Base-by-base conservation (phyloP, 1,284 basidiomycete genomes). In the Marasmius oreades region DNA sequence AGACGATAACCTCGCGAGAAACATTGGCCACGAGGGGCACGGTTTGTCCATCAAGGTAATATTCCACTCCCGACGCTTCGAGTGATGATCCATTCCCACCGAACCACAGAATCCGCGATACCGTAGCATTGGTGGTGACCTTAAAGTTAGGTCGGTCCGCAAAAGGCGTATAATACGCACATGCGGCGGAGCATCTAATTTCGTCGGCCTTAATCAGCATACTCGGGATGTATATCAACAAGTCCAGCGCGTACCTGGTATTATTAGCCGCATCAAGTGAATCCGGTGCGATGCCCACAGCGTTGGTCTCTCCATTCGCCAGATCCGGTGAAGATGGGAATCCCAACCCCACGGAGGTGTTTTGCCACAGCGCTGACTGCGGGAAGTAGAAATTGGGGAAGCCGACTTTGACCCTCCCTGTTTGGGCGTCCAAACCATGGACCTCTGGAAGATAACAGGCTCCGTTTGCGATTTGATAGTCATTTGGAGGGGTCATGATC, bases 311-410 rank as follows among this genome's bases (percentile, higher is more conserved):
- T 14, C 68, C 69, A 36, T 67, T 60, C 3, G 63, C 42, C 16
- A 70, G 42, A 53, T 71, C 69, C 1, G 58, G 60, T 3, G 67
- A 63, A 1, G 57, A 57, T 20, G 57, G 52, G 12, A 67, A 65
- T 1, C 68, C 67, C 11, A 57, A 46, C 3, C 47, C 22, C 18
- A 60, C 57, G 2, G 65, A 59, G 2, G 68, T 66, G 14, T 64
- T 48, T 6, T 59, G 51, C 64, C 68, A 71, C 55, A 71, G 46
- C 8, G 58, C 50, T 2, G 64, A 66, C 54, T 70, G 68, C 8
- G 57, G 58, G 53, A 63, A 70, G 58, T 66, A 69, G 50, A 60
- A 66, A 47, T 71, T 69, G 11, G 68, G 69, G 37, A 67, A 69
- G 8, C 69, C 69, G 8, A 67, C 64, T 57, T 69, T 68, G 23